Base-by-base conservation (phyloP, 257 asterid genomes). In the Scutellaria barbata region DNA sequence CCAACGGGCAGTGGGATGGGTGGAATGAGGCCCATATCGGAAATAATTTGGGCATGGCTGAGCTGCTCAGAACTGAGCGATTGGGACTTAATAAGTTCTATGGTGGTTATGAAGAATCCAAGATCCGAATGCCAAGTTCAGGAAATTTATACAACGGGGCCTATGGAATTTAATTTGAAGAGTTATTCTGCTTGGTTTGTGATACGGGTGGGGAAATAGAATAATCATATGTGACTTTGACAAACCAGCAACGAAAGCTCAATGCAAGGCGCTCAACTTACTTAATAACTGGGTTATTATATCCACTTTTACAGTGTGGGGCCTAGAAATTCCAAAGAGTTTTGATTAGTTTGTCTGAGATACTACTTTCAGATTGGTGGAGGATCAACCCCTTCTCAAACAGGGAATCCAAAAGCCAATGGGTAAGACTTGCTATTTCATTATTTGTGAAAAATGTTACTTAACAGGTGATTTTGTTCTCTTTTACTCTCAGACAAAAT, bases 1-100 rank as follows among this genome's bases (percentile, higher is more conserved):
- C 97, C 64, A 88, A 88, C 80, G 94, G 96, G 68, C 99, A 84
- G 56, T 89, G 96, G 97, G 90, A 92, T 63, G 81, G 91, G 62
- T 86, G 96, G 96, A 88, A 81, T 81, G 94, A 83, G 61, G 82
- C 79, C 45, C 96, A 81, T 74, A 74, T 83, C 66, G 94, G 82
- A 46, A 85, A 85, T 74, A 85, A 85, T 69, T 53, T 87, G 83
- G 88, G 87, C 10, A 77, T 87, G 87, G 86, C 92, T 51, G 97
- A 93, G 45, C 79, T 88, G 63, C 95, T 77, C 66, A 79, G 96
- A 77, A 72, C 73, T 30, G 96, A 88, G 81, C 84, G 95, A 60
- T 63, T 85, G 83, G 94, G 92, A 48, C 82, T 69, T 55, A 85
- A 81, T 48, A 84, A 85, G 50, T 81, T 79, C 69, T 89, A 83